These are phyloP conservation scores for Carpinus viminea DNA, from an alignment of 306 rosid species.

Conservation along the genomic window DNA sequence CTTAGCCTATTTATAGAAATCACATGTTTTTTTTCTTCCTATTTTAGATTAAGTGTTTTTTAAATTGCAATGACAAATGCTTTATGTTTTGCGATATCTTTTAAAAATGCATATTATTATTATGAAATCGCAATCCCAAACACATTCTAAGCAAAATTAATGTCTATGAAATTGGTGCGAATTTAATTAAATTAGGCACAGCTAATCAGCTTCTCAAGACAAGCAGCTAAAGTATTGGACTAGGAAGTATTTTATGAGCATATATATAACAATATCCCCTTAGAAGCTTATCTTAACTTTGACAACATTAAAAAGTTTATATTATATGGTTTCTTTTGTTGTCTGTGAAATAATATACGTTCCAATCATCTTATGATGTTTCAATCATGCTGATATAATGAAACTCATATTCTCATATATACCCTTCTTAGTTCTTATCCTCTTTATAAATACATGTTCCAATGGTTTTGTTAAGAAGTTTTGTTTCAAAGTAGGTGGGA, in stretches of 20 bases:
- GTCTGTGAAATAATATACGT: not conserved
- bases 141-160: not conserved
- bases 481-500: too few species aligned
- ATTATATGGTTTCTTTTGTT: not conserved
- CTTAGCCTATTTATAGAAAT: too few species aligned
- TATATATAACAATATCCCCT: not conserved
- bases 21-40: too few species aligned
- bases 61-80: too few species aligned
- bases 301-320: not conserved
- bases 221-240: not conserved
- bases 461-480: too few species aligned
- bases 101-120: too few species aligned
- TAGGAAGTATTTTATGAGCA: not conserved
- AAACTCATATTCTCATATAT: constrained; percentile 20
- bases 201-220: not conserved
- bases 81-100: too few species aligned
- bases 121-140: too few species aligned
- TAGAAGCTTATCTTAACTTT: not conserved
- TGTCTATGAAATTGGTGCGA: not conserved
- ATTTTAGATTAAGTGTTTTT: too few species aligned
- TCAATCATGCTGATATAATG: constrained; percentile 16
- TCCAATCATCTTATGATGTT: not conserved
- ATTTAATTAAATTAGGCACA: not conserved
- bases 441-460: not conserved
- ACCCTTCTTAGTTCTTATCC: not conserved